phyloP scores from a whole-genome alignment of 768 basidiomycete species.

The Nidularia sp. region DNA sequence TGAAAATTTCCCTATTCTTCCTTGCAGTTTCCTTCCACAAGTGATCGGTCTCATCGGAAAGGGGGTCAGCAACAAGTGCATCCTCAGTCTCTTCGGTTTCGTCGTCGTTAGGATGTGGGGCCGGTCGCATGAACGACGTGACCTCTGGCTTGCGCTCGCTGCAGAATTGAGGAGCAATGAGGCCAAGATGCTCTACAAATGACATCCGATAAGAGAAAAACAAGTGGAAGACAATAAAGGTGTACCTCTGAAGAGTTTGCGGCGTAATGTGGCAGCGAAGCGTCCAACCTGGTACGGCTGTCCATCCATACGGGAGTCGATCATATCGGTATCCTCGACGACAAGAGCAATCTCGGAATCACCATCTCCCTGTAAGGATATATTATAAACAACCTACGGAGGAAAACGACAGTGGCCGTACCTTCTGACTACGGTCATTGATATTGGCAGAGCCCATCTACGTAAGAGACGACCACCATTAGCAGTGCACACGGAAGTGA shows the following conservation, averaged over 20 bases:
- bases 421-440: conserved; percentile 84
- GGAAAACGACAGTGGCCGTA: conserved; percentile 9
- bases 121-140: conserved; percentile 74
- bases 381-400: conserved; percentile 2
- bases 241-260: conserved; percentile 78
- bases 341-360: conserved; percentile 94
- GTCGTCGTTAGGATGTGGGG: conserved; percentile 67
- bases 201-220: conserved; percentile 2
- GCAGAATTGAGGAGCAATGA: conserved; percentile 70
- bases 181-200: conserved; percentile 75
- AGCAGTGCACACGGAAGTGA: not conserved
- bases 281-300: conserved; percentile 64
- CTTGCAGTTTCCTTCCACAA: conserved; percentile 72
- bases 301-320: conserved; percentile 78
- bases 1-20: conserved; percentile 81
- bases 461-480: not conserved
- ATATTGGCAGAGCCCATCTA: conserved; percentile 94
- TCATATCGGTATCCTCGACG: conserved; percentile 81
- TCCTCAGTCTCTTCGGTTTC: conserved; percentile 60
- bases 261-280: conserved; percentile 81
- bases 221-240: not conserved
- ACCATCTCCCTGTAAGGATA: conserved; percentile 64
- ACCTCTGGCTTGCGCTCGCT: conserved; percentile 25
- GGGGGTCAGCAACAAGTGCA: conserved; percentile 69
- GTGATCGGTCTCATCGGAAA: conserved; percentile 52